These are phyloP conservation scores for Leccinum incarnatum DNA, from an alignment of 768 basidiomycete genomes.

Conservation along the genomic window DNA sequence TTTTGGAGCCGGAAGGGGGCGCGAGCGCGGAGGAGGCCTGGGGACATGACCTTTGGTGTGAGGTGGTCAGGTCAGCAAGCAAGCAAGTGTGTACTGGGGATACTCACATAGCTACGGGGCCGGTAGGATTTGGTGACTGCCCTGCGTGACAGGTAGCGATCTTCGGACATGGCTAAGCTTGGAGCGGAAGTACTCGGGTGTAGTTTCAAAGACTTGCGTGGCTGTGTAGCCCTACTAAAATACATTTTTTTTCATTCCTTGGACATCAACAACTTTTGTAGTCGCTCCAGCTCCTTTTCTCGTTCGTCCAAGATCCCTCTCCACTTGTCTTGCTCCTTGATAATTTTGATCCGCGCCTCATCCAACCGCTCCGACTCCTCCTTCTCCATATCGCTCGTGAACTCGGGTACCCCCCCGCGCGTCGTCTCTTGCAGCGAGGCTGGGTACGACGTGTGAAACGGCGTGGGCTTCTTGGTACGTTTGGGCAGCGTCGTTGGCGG, in stretches of 20 bases:
- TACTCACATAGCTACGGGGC: slow-evolving; percentile 37
- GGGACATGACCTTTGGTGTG: slow-evolving; percentile 63
- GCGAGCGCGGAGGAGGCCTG: slow-evolving; percentile 83
- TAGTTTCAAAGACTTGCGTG: neutral
- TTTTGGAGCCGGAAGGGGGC: slow-evolving; percentile 80
- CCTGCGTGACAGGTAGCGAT: slow-evolving; percentile 35
- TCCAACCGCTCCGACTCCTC: slow-evolving; percentile 83
- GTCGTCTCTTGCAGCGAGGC: slow-evolving; percentile 63
- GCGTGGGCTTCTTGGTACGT: slow-evolving; percentile 53
- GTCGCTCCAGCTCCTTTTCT: slow-evolving; percentile 74
- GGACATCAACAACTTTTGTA: slow-evolving; percentile 50
- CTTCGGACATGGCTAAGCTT: slow-evolving; percentile 27
- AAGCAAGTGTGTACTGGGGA: neutral
- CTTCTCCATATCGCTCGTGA: slow-evolving; percentile 79
- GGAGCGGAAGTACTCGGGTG: neutral
- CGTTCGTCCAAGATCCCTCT: slow-evolving; percentile 64
- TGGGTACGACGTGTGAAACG: slow-evolving; percentile 66
- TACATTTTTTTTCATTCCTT: slow-evolving; percentile 9
- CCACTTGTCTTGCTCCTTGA: slow-evolving; percentile 78
- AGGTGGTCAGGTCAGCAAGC: neutral
- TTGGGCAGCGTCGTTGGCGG: slow-evolving; percentile 82
- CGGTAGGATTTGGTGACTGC: slow-evolving; percentile 36
- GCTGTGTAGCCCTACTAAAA: neutral
- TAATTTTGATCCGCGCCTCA: slow-evolving; percentile 64
- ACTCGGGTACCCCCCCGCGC: slow-evolving; percentile 73